Percentiles rank a stretch among this genome's conserved stretches.
Conservation (phyloP, 164 flowering plant species). For the Vitis amurensis region DNA sequence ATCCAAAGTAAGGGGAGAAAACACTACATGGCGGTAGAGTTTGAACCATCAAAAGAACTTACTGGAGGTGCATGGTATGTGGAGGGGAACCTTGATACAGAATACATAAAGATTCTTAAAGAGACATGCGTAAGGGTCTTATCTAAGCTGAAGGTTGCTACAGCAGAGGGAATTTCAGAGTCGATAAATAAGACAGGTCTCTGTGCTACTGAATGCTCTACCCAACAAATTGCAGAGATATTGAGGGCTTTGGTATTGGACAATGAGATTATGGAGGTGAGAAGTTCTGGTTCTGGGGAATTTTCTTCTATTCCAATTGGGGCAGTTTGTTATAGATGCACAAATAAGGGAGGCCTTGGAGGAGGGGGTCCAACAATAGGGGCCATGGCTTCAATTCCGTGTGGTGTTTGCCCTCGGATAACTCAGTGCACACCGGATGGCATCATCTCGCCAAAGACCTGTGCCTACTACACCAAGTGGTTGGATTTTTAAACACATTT, state of each 20-base stretch:
- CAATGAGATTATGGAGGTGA: constrained; percentile 48
- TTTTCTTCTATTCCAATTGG: constrained; percentile 57
- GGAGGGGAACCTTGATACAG: constrained; percentile 57
- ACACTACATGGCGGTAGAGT: constrained; percentile 61
- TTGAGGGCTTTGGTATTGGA: constrained; percentile 62
- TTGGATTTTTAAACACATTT: constrained; percentile 47
- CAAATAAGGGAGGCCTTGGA: constrained; percentile 9
- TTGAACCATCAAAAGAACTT: constrained; percentile 68
- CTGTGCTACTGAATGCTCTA: constrained; percentile 23
- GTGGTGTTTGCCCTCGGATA: constrained; percentile 87
- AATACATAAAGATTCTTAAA: constrained; percentile 36
- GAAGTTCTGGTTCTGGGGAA: constrained; percentile 63
- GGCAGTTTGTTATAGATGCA: constrained; percentile 48
- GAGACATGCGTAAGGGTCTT: constrained; percentile 30
- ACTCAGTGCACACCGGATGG: constrained; percentile 78
- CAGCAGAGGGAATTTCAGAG: constrained; percentile 43
- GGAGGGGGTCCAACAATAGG: constrained; percentile 31
- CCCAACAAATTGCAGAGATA: constrained; percentile 50
- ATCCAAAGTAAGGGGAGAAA: constrained; percentile 49
- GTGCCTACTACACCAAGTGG: constrained; percentile 73
- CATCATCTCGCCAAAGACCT: constrained; percentile 65
- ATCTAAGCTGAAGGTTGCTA: constrained; percentile 39
- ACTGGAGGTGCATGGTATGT: constrained; percentile 81
- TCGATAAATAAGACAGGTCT: constrained; percentile 16
- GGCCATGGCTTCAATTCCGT: constrained; percentile 75